Evolutionary conservation across 805 yeast genomes (phyloP), one percentile per base, ranked within the genome.

Genomic region (Suhomyces sp.): DNA sequence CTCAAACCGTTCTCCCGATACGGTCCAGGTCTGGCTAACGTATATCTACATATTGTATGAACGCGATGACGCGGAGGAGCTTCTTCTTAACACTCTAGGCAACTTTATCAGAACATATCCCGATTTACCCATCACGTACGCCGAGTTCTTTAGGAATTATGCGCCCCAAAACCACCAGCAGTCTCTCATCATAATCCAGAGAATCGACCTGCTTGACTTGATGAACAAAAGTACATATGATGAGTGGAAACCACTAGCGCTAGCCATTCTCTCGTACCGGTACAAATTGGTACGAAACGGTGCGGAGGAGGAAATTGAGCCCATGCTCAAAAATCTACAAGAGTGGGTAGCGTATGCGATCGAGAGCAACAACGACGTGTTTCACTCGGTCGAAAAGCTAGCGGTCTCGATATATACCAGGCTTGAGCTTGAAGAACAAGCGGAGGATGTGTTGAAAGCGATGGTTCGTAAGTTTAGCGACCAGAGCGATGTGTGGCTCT

Each of bases 401-500:
- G 60, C 74, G 6, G 68, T 79, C 2, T 61, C 70, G 0, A 60
- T 75, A 0, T 66, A 66, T 48, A 33, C 15, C 3, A 33, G 7
- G 36, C 75, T 72, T 29, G 54, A 58, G 2, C 40, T 68, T 5
- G 13, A 61, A 0, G 72, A 64, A 0, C 51, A 52, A 15, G 78
- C 78, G 0, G 52, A 69, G 23, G 48, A 50, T 4, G 41, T 63
- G 5, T 56, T 72, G 48, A 50, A 60, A 4, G 44, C 44, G 22
- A 49, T 77, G 29, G 51, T 76, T 1, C 55, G 57, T 3, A 57
- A 54, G 1, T 74, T 67, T 49, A 50, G 60, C 0, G 49, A 58
- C 3, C 79, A 81, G 57, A 64, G 73, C 27, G 82, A 77, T 29
- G 67, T 76, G 7, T 84, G 87, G 87, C 49, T 81, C 2, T 69